Conservation (phyloP, 2,329 filamentous ascomycete species). For the Nigrospora sphaerica region DNA sequence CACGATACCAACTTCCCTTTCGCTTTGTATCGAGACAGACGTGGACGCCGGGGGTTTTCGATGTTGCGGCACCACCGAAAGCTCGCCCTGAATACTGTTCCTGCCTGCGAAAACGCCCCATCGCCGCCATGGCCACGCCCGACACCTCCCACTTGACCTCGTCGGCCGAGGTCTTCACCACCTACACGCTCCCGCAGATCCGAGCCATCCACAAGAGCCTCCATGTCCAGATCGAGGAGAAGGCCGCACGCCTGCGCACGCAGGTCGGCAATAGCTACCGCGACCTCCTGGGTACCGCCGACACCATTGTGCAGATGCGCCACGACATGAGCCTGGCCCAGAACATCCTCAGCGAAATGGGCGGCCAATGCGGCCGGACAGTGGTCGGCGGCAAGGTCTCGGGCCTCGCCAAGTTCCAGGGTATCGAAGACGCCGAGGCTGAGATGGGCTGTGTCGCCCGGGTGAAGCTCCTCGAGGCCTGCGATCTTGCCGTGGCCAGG, state of each 20-base stretch:
- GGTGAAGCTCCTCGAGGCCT: conserved; percentile 43
- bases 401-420: conserved; percentile 44
- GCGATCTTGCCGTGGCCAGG: conserved; percentile 39
- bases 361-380: conserved; percentile 67
- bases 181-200: conserved; percentile 55
- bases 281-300: conserved; percentile 83
- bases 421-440: conserved; percentile 13
- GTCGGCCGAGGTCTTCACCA: conserved; percentile 47
- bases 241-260: conserved; percentile 53
- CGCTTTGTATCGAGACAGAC: too few species aligned
- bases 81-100: too few species aligned
- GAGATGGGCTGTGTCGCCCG: conserved; percentile 28
- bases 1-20: too few species aligned
- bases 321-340: conserved; percentile 70
- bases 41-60: too few species aligned
- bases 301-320: conserved; percentile 90
- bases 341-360: conserved; percentile 62
- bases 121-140: conserved; percentile 23
- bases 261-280: conserved; percentile 69
- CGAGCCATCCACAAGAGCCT: conserved; percentile 55
- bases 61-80: too few species aligned
- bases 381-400: conserved; percentile 59
- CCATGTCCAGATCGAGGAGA: conserved; percentile 54
- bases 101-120: too few species aligned
- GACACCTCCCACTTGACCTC: conserved; percentile 42